A percentile compares a stretch with the other conserved stretches of the same genome.
phyloP scores from a whole-genome alignment of 768 basidiomycete species.

The Pulveroboletus frians region DNA sequence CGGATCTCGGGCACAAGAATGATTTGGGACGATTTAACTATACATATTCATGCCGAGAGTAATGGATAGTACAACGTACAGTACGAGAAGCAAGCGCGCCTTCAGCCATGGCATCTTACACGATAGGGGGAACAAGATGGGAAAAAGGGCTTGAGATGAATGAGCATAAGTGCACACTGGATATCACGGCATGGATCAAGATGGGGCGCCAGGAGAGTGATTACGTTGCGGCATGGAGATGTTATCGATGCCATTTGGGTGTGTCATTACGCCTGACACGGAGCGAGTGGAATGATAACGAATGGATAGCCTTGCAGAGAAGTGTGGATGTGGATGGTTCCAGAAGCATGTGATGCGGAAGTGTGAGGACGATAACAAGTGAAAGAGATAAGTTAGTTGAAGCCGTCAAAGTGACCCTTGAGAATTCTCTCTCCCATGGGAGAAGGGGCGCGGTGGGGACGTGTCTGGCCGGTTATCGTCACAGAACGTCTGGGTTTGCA shows the following conservation, averaged over 20 bases:
- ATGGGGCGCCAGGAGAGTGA: neutral
- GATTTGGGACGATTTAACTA: constrained; percentile 1
- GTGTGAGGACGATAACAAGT: constrained; percentile 1
- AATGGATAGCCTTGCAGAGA: constrained; percentile 1
- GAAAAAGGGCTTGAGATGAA: constrained; percentile 11
- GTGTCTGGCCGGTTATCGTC: constrained; percentile 44
- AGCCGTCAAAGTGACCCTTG: constrained; percentile 88
- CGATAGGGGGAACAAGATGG: neutral
- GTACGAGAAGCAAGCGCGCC: constrained; percentile 1
- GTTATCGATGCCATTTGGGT: constrained; percentile 11
- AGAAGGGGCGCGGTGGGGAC: constrained; percentile 65
- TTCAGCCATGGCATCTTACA: constrained; percentile 3
- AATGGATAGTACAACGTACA: constrained; percentile 16
- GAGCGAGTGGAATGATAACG: constrained; percentile 1
- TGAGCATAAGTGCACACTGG: constrained; percentile 7
- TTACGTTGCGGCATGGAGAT: constrained; percentile 4
- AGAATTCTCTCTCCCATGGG: constrained; percentile 90
- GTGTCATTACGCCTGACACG: constrained; percentile 2
- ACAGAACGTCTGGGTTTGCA: constrained; percentile 52
- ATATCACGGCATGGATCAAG: constrained; percentile 19
- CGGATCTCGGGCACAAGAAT: neutral
- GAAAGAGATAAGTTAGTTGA: constrained; percentile 48
- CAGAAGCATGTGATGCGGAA: constrained; percentile 5
- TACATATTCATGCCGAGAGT: constrained; percentile 17
- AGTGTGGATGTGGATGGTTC: neutral